Percentiles rank a stretch among this genome's conserved stretches.
Conservation (phyloP, 148 eudicot genomes). For the Oxyria digyna region DNA sequence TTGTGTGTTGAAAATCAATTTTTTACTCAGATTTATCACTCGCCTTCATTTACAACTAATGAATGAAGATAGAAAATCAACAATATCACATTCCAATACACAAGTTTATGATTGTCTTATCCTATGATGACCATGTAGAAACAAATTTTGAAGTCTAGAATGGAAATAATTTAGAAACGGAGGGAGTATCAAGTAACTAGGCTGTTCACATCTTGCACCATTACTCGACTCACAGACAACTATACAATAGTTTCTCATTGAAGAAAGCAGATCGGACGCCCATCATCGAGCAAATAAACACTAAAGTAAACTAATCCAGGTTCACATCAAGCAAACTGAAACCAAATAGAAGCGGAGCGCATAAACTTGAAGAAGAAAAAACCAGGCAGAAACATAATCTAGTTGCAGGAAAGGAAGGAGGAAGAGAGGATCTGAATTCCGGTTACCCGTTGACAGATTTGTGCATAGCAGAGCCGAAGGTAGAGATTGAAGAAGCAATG, state of each 20-base stretch:
- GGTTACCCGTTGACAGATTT: slow-evolving; percentile 27
- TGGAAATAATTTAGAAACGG: no score
- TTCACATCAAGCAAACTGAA: not conserved
- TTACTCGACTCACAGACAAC: not conserved
- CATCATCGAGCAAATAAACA: not conserved
- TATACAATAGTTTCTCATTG: not conserved
- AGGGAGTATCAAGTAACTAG: no score
- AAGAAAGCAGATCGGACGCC: not conserved
- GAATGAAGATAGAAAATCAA: no score
- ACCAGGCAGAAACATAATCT: not conserved
- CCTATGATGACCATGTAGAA: no score
- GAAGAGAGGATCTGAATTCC: not conserved
- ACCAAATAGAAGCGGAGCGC: not conserved
- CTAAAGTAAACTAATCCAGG: not conserved
- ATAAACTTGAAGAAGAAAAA: not conserved
- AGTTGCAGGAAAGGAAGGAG: not conserved
- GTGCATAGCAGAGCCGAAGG: slow-evolving; percentile 15
- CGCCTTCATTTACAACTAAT: no score
- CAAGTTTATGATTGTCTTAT: no score
- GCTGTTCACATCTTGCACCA: not conserved
- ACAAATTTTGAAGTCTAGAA: no score
- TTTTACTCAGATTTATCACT: no score
- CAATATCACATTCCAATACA: no score
- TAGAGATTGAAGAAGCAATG: slow-evolving; percentile 17
- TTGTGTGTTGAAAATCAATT: no score